Conservation (phyloP, 306 rosid species). For the Benincasa hispida region DNA sequence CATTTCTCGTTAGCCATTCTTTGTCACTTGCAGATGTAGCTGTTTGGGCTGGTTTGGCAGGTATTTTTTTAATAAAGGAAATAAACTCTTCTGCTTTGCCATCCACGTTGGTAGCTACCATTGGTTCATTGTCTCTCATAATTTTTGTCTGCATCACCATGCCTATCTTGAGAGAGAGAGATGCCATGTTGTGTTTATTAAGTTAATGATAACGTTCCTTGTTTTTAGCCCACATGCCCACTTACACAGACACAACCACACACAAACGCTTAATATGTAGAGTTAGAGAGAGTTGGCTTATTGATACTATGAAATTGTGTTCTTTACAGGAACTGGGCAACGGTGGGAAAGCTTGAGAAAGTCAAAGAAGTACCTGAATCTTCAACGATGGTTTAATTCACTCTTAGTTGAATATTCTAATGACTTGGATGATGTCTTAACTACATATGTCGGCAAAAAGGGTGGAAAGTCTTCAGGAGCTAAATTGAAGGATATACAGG, state of each 20-base stretch:
- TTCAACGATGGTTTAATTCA: slow-evolving; percentile 75
- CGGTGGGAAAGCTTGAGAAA: slow-evolving; percentile 96
- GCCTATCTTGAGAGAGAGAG: neutral
- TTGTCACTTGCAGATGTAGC: slow-evolving; percentile 78
- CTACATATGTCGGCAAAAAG: slow-evolving; percentile 44
- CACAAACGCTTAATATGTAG: neutral
- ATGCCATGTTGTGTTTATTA: neutral
- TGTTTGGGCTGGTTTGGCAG: slow-evolving; percentile 81
- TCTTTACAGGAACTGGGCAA: slow-evolving; percentile 52
- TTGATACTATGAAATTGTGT: neutral
- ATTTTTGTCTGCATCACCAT: neutral
- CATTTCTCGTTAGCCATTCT: slow-evolving; percentile 44
- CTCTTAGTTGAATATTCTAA: slow-evolving; percentile 34
- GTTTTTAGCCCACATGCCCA: neutral
- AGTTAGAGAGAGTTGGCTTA: neutral
- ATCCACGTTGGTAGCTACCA: neutral
- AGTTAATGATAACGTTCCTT: neutral
- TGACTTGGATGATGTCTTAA: slow-evolving; percentile 39
- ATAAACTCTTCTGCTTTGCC: neutral
- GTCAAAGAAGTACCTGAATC: slow-evolving; percentile 71
- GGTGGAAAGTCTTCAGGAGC: slow-evolving; percentile 42
- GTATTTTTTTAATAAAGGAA: slow-evolving; percentile 21
- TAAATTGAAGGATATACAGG: slow-evolving; percentile 31
- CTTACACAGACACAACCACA: neutral
- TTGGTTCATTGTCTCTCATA: neutral